Evolutionary conservation across 2,329 filamentous ascomycete species (phyloP), one percentile per base, ranked within the genome.

Genomic region (Pseudopithomyces chartarum): DNA sequence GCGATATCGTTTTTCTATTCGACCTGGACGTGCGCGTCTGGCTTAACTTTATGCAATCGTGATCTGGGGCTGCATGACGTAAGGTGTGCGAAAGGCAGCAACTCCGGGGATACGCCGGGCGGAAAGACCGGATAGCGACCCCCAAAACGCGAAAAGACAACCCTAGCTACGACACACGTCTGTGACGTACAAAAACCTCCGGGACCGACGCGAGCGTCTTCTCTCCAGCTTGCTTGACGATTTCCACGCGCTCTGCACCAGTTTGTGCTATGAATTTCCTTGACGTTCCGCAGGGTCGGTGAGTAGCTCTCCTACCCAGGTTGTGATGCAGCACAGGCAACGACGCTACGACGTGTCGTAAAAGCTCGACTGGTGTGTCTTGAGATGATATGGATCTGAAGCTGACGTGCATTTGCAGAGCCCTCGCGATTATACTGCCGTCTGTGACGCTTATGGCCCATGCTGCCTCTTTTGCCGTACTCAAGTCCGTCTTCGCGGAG

Each of bases 401-500:
- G 39, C 29, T 50, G 45, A 33, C 23, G 23, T 38, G 23, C 1
- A 3, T 45, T 8, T 11, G 19, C 44, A 74, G 71, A 40, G 65
- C 68, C 45, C 59, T 73, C 7, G 70, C 70, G 6, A 61, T 71
- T 15, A 53, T 67, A 15, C 64, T 74, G 10, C 64, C 71, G 1
- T 52, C 55, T 15, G 60, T 73, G 34, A 71, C 70, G 20, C 59
- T 73, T 32, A 58, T 73, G 54, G 62, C 61, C 8, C 59, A 71
- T 19, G 63, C 63, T 46, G 64, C 61, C 32, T 56, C 64, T 3
- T 57, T 70, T 22, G 60, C 65, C 1, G 57, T 65, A 36, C 56
- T 62, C 26, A 56, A 64, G 70, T 45, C 73, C 68, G 44, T 71
- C 68, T 52, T 72, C 74, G 52, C 67, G 66, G 39, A 68, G 67